Conservation (phyloP, 352 stramenopile genomes). For the Blastocystis sp. region DNA sequence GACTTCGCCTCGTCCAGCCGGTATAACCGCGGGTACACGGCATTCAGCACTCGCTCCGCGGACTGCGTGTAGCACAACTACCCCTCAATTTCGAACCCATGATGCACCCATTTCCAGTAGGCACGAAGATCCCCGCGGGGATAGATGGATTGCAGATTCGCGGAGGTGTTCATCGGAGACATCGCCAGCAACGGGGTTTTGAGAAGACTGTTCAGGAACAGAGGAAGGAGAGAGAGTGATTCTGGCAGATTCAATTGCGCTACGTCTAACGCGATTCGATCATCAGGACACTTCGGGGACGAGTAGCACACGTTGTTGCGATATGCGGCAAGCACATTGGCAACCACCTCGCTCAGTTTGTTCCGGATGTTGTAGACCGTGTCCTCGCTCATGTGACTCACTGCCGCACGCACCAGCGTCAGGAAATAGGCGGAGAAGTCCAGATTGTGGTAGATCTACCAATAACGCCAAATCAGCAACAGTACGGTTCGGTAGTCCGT, state of each 20-base stretch:
- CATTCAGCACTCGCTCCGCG: slow-evolving; percentile 16
- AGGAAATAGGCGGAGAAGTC: slow-evolving; percentile 27
- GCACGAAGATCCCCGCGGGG: slow-evolving; percentile 25
- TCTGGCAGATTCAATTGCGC: slow-evolving; percentile 35
- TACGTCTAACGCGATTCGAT: background rate
- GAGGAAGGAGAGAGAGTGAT: slow-evolving; percentile 14
- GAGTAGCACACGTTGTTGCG: slow-evolving; percentile 13
- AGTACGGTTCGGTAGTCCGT: background rate
- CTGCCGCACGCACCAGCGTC: background rate
- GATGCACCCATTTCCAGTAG: slow-evolving; percentile 46
- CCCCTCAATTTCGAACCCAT: background rate
- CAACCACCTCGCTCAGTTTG: background rate
- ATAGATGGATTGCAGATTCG: slow-evolving; percentile 16
- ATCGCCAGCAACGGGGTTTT: slow-evolving; percentile 26
- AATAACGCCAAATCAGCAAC: no score
- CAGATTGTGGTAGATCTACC: background rate
- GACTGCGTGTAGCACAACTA: slow-evolving; percentile 29
- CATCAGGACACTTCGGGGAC: background rate
- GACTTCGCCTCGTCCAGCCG: background rate
- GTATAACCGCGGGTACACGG: slow-evolving; percentile 36
- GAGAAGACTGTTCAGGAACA: slow-evolving; percentile 20
- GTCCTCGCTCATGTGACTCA: background rate
- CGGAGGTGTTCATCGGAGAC: slow-evolving; percentile 43
- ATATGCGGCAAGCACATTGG: slow-evolving; percentile 34
- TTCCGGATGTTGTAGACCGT: background rate